Evolutionary conservation across 2,329 filamentous ascomycete species (phyloP).

Genomic region (Colletotrichum plurivorum): DNA sequence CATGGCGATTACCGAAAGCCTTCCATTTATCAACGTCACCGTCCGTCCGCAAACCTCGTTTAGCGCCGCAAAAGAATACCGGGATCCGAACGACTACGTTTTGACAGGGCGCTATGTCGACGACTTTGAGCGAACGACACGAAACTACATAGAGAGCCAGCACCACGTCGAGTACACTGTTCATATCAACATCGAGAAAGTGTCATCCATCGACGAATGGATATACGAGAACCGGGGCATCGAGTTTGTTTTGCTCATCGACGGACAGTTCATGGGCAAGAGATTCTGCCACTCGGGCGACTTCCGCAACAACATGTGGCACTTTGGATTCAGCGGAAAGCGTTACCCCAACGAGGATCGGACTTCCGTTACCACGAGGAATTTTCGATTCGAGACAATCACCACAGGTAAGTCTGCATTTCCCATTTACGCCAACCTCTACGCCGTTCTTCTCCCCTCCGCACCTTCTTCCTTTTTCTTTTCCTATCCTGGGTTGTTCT

Average conservation of each 20-base stretch:
- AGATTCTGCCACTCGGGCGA: conserved; percentile 22
- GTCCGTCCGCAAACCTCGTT: conserved; percentile 17
- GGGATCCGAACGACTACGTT: conserved; percentile 1
- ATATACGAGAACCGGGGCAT: conserved; percentile 44
- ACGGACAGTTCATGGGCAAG: conserved; percentile 43
- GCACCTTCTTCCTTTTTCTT: no score
- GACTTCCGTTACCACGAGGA: conserved; percentile 36
- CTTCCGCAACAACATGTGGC: conserved; percentile 15
- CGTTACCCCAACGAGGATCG: conserved; percentile 20
- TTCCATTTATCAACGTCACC: conserved; percentile 23
- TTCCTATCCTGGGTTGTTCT: no score
- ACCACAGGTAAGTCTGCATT: conserved; percentile 43
- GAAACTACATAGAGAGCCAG: conserved; percentile 49
- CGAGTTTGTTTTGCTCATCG: conserved; percentile 40
- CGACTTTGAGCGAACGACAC: conserved; percentile 14
- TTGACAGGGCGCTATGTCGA: conserved; percentile 15
- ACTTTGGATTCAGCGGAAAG: conserved; percentile 20
- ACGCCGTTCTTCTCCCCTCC: no score
- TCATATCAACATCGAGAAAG: conserved; percentile 32
- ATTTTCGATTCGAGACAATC: conserved; percentile 47
- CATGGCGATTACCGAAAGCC: conserved; percentile 26
- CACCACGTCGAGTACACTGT: conserved; percentile 47
- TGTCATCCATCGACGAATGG: conserved; percentile 44
- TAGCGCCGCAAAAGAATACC: conserved; percentile 24
- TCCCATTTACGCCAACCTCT: background rate